Evolutionary conservation across 352 stramenopile species (phyloP).

Genomic region (Globisporangium abappressorium): DNA sequence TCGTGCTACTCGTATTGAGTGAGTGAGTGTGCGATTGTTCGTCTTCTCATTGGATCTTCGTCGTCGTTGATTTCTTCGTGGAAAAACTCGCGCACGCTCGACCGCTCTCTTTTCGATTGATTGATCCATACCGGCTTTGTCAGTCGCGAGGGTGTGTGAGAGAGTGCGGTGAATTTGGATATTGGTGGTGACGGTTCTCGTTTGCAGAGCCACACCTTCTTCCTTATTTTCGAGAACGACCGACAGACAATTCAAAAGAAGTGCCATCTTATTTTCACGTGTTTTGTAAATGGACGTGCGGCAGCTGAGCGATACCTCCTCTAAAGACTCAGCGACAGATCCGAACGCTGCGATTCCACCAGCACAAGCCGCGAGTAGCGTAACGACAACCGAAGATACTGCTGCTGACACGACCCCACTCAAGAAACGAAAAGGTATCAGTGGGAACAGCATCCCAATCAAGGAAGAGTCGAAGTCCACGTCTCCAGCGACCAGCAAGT

Average conservation of each 20-base stretch:
- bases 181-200: background rate
- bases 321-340: background rate
- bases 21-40: background rate
- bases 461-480: constrained; percentile 8
- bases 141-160: background rate
- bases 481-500: constrained; percentile 13
- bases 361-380: background rate
- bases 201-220: background rate
- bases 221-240: background rate
- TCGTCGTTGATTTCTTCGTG: background rate
- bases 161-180: background rate
- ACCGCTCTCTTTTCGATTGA: background rate
- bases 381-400: background rate
- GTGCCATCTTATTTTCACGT: constrained; percentile 1
- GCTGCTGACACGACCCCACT: constrained; percentile 37
- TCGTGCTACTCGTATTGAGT: background rate
- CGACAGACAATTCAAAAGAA: background rate
- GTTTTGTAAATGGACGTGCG: constrained; percentile 12
- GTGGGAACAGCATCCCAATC: constrained; percentile 13
- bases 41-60: constrained; percentile 3
- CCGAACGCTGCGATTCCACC: constrained; percentile 4
- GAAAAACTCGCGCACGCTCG: background rate
- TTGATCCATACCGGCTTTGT: background rate
- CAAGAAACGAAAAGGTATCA: constrained; percentile 45
- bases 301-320: constrained; percentile 4